phyloP scores from a whole-genome alignment of 768 basidiomycete species.

The Epithele typhae region DNA sequence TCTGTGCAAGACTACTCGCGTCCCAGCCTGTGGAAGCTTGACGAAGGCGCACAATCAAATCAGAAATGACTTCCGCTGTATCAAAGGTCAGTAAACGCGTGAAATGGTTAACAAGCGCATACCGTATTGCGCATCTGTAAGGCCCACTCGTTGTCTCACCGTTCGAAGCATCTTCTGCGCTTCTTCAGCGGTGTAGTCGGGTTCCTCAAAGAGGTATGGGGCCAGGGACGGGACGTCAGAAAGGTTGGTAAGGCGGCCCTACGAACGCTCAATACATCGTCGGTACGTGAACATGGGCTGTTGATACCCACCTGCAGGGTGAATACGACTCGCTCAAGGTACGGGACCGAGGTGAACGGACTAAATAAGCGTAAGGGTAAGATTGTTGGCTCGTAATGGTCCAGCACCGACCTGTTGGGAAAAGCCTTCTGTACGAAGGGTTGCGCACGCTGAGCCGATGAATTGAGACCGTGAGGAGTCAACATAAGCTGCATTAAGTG shows the following conservation, averaged over 20 bases:
- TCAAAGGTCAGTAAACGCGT: no score
- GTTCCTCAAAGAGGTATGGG: conserved; percentile 76
- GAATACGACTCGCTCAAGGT: conserved; percentile 60
- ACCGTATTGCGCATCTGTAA: conserved; percentile 45
- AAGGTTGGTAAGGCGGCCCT: conserved; percentile 71
- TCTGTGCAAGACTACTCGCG: conserved; percentile 28
- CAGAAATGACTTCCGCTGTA: conserved; percentile 31
- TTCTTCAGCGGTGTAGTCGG: conserved; percentile 51
- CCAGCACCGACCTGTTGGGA: conserved; percentile 47
- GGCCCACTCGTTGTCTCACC: no score
- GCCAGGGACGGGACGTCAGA: conserved; percentile 65
- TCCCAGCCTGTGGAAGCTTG: conserved; percentile 34
- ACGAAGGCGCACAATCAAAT: conserved; percentile 27
- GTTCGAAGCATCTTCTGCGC: conserved; percentile 49
- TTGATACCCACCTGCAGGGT: conserved; percentile 47
- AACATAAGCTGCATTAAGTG: conserved; percentile 62
- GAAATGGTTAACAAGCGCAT: no score
- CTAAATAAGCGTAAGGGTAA: background rate
- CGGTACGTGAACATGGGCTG: background rate
- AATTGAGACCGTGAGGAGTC: conserved; percentile 44
- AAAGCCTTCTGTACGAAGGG: conserved; percentile 50
- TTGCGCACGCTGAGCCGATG: conserved; percentile 52
- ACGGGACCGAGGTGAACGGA: conserved; percentile 46
- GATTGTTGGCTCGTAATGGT: background rate
- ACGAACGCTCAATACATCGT: background rate